Percentiles rank a stretch among this genome's conserved stretches.
Evolutionary conservation across 176 grass and related monocot genomes (phyloP).

Genomic region (Aegilops umbellulata): DNA sequence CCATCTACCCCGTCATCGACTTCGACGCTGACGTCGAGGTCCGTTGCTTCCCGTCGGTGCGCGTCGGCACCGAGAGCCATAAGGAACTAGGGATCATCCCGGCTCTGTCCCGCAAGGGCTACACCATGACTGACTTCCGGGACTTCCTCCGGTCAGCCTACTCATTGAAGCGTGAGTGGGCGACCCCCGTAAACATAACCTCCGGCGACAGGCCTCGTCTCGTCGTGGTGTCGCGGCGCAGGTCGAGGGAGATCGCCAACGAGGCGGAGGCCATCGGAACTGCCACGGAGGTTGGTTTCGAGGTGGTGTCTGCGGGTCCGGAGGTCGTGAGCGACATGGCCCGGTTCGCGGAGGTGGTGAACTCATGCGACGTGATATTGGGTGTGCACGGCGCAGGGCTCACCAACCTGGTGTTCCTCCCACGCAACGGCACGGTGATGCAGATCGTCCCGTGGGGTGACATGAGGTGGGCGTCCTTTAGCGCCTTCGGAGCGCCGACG

Average conservation of each 20-base stretch:
- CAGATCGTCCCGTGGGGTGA: conserved; percentile 70
- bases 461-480: conserved; percentile 34
- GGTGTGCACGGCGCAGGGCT: conserved; percentile 13
- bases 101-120: conserved; percentile 21
- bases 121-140: conserved; percentile 51
- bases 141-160: conserved; percentile 49
- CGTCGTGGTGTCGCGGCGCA: conserved; percentile 45
- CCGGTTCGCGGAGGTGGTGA: conserved; percentile 26
- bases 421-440: conserved; percentile 23
- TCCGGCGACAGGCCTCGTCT: conserved; percentile 40
- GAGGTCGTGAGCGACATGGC: conserved; percentile 30
- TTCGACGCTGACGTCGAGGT: conserved; percentile 47
- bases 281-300: conserved; percentile 31
- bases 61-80: conserved; percentile 50
- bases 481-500: conserved; percentile 45
- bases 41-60: conserved; percentile 54
- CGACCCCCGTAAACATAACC: background rate
- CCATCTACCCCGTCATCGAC: conserved; percentile 47
- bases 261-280: conserved; percentile 23
- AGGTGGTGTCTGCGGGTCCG: conserved; percentile 48
- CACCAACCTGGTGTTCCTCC: conserved; percentile 15
- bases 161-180: conserved; percentile 35
- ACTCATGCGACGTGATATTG: background rate
- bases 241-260: conserved; percentile 51
- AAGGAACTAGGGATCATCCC: conserved; percentile 55